These are phyloP conservation scores for Gautieria morchelliformis DNA, from an alignment of 768 basidiomycete genomes.

Conservation along the genomic window DNA sequence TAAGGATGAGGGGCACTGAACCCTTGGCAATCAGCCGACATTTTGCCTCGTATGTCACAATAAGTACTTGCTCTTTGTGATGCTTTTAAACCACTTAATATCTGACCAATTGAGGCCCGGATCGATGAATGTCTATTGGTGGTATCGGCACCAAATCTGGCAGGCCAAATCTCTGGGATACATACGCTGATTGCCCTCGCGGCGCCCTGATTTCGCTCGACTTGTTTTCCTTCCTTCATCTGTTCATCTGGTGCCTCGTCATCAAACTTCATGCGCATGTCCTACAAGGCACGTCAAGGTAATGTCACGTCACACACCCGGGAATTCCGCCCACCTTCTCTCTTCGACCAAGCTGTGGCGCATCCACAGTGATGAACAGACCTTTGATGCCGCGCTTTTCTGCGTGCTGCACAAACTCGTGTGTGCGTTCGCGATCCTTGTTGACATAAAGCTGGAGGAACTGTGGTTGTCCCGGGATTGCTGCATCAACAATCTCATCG, in stretches of 20 bases:
- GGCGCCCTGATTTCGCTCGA: slow-evolving; percentile 84
- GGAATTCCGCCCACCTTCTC: slow-evolving; percentile 48
- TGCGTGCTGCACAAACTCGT: slow-evolving; percentile 82
- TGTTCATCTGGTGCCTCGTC: slow-evolving; percentile 54
- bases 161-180: slow-evolving; percentile 1
- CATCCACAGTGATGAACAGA: slow-evolving; percentile 95
- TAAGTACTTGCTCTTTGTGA: slow-evolving; percentile 38
- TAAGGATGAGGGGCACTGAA: slow-evolving; percentile 50
- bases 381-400: slow-evolving; percentile 86
- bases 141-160: not conserved
- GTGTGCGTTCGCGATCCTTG: slow-evolving; percentile 77
- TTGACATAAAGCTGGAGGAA: slow-evolving; percentile 95
- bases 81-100: slow-evolving; percentile 52
- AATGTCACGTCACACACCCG: not conserved
- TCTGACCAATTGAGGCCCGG: slow-evolving; percentile 83
- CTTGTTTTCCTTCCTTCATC: slow-evolving; percentile 34
- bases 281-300: slow-evolving; percentile 28
- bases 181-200: slow-evolving; percentile 86
- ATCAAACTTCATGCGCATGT: slow-evolving; percentile 95
- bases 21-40: slow-evolving; percentile 2
- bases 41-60: not conserved
- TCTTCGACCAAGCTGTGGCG: slow-evolving; percentile 87
- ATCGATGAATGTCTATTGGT: slow-evolving; percentile 84
- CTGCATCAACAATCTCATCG: slow-evolving; percentile 88
- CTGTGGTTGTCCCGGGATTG: slow-evolving; percentile 67